Base-by-base conservation (phyloP, 2,329 filamentous ascomycete species). In the Parastagonospora nodorum region DNA sequence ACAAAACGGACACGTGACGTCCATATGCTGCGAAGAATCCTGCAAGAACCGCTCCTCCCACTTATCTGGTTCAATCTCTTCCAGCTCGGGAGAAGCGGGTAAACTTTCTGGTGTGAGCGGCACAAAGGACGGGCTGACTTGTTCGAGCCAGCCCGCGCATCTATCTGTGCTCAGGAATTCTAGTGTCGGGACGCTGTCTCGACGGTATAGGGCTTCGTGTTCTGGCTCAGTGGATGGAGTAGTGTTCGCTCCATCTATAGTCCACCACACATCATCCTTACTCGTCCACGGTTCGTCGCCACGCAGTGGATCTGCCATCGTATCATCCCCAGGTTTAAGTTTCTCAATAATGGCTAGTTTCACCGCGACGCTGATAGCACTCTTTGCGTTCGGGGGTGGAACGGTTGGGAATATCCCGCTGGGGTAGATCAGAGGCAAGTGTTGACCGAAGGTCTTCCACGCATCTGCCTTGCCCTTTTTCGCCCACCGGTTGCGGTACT, bases 261-360 rank as follows among this genome's bases (percentile, higher is more conserved):
- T 47, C 66, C 66, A 71, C 8, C 57, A 57, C 1, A 24, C 45
- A 38, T 64, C 57, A 27, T 69, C 65, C 27, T 65, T 32, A 3
- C 61, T 44, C 2, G 68, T 67, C 68, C 66, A 71, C 1, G 58
- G 45, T 27, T 69, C 68, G 24, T 63, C 30, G 2, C 66, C 64
- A 0, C 16, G 40, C 8, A 68, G 57, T 0, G 59, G 53, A 9
- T 40, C 11, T 0, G 57, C 32, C 0, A 48, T 45, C 8, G 40
- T 29, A 1, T 49, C 32, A 1, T 29, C 30, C 3, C 42, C 45
- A 3, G 51, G 45, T 4, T 14, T 24, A 5, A 3, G n/a, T 16
- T 42, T 43, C 24, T 68, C 50, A 3, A 66, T 51, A 9, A 39
- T 24, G 5, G 58, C 56, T 1, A 71, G 51, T 30, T 69, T 69